Conservation (phyloP, 2,329 filamentous ascomycete species). For the Domatiomyces catenatus region DNA sequence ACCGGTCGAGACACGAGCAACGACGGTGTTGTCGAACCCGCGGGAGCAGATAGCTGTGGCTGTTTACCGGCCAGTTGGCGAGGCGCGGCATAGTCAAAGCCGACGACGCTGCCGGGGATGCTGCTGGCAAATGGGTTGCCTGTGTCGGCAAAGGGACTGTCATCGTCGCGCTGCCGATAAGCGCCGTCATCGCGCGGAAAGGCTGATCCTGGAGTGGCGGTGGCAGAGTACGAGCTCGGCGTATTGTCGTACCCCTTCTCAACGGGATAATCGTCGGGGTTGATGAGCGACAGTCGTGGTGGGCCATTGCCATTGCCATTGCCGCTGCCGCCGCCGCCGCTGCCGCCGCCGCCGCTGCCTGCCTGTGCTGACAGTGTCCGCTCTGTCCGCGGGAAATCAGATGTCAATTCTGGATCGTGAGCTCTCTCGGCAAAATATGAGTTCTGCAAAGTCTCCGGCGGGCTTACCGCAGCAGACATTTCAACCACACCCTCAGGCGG, state of each 20-base stretch:
- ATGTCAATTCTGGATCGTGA: slow-evolving; percentile 16
- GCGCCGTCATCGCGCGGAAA: slow-evolving; percentile 3
- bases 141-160: slow-evolving; percentile 13
- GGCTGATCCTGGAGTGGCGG: slow-evolving; percentile 13
- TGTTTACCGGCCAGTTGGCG: not conserved
- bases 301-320: slow-evolving; percentile 2
- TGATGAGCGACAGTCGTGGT: slow-evolving; percentile 15
- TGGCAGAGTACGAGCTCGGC: slow-evolving; percentile 15
- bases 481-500: slow-evolving; percentile 14
- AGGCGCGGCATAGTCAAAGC: slow-evolving; percentile 12
- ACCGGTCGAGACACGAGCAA: not conserved
- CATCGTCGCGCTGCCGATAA: slow-evolving; percentile 2
- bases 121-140: slow-evolving; percentile 17
- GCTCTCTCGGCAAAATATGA: slow-evolving; percentile 15
- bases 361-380: not conserved
- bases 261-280: slow-evolving; percentile 13
- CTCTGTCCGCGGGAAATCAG: slow-evolving; percentile 6
- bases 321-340: not conserved
- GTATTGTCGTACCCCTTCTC: slow-evolving; percentile 13
- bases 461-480: slow-evolving; percentile 6
- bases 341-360: not conserved
- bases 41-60: not conserved
- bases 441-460: slow-evolving; percentile 1
- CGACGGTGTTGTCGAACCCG: not conserved
- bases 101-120: slow-evolving; percentile 13